These are phyloP conservation scores for Juglanconis sp. DNA, from an alignment of 2,329 filamentous ascomycete genomes.

Conservation along the genomic window DNA sequence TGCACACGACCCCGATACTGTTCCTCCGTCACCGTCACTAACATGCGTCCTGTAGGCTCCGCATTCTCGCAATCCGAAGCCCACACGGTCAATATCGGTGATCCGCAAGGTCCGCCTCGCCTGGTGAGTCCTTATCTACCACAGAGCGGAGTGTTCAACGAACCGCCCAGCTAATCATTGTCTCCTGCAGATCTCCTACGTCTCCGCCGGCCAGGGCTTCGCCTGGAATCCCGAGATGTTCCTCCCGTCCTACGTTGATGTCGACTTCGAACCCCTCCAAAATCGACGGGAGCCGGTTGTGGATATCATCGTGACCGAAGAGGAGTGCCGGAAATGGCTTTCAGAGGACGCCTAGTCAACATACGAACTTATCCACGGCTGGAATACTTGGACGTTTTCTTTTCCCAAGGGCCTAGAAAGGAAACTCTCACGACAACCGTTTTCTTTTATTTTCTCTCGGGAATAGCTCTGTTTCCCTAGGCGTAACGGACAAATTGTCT, in stretches of 20 bases:
- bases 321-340: conserved; percentile 68
- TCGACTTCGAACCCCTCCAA: conserved; percentile 72
- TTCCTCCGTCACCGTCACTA: conserved; percentile 15
- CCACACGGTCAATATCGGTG: conserved; percentile 76
- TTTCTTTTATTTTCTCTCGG: neutral
- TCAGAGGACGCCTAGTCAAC: conserved; percentile 48
- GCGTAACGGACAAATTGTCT: conserved; percentile 9
- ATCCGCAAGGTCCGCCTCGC: conserved; percentile 68
- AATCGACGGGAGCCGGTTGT: conserved; percentile 73
- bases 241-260: conserved; percentile 73
- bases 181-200: conserved; percentile 65
- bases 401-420: conserved; percentile 7
- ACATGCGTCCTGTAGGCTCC: conserved; percentile 48
- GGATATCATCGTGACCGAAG: conserved; percentile 74
- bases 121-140: conserved; percentile 50
- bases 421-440: conserved; percentile 16
- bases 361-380: neutral
- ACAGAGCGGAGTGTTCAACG: neutral
- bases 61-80: conserved; percentile 72
- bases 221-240: conserved; percentile 86
- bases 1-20: neutral
- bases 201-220: conserved; percentile 76
- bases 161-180: conserved; percentile 21
- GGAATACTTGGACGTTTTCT: neutral
- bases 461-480: neutral